A percentile compares a stretch with the other conserved stretches of the same genome.
phyloP scores from a whole-genome alignment of 2,329 filamentous ascomycete genomes.

The Diaporthe batatas region DNA sequence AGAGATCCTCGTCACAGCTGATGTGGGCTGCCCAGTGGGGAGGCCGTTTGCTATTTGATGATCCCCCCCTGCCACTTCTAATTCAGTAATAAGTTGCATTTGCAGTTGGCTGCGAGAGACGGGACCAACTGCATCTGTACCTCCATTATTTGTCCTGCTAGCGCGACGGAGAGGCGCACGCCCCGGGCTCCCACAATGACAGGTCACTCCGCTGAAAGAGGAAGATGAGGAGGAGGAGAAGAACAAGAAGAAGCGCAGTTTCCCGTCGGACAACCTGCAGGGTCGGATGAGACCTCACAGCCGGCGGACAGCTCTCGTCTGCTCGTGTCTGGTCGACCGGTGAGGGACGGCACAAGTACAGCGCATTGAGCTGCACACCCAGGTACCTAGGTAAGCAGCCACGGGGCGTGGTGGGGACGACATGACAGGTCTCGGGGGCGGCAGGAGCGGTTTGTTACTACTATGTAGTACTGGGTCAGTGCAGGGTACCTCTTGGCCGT shows the following conservation, averaged over 20 bases:
- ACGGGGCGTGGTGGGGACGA: not conserved
- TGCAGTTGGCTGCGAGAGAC: constrained; percentile 8
- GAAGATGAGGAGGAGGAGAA: not conserved
- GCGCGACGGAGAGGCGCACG: not conserved
- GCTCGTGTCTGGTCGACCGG: constrained; percentile 4
- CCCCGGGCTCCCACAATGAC: not conserved
- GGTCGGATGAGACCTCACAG: constrained; percentile 3
- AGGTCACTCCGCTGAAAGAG: constrained; percentile 6
- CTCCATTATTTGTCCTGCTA: not conserved
- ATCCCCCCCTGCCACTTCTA: not conserved
- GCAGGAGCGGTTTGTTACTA: not conserved
- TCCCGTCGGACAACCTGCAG: not conserved
- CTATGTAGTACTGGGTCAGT: not conserved
- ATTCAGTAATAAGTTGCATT: not conserved
- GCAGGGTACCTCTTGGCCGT: not conserved
- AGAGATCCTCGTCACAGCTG: not conserved
- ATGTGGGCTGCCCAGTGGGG: not conserved
- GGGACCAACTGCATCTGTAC: constrained; percentile 4
- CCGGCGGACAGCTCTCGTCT: not conserved
- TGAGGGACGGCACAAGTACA: constrained; percentile 8
- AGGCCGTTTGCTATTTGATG: not conserved
- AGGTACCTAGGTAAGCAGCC: not conserved
- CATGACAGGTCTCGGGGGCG: not conserved
- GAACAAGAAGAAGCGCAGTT: not conserved
- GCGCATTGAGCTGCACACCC: not conserved